Conservation (phyloP, 257 asterid genomes). For the Penstemon newberryi region DNA sequence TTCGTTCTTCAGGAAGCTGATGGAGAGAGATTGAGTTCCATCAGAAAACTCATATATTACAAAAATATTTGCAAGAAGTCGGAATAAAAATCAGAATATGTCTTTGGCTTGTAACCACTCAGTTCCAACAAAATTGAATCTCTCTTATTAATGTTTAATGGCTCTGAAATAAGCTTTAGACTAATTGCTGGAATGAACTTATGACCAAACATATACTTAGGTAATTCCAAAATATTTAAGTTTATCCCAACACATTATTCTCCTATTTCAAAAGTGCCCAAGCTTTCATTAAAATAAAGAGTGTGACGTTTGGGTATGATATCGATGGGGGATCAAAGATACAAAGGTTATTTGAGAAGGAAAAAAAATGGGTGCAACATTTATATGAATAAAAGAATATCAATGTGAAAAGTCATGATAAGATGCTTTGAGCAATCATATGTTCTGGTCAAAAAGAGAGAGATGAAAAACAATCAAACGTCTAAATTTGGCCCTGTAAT, state of each 20-base stretch:
- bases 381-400: too few relatives aligned
- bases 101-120: slow-evolving; percentile 14
- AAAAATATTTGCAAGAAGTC: neutral
- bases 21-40: slow-evolving; percentile 16
- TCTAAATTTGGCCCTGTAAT: too few relatives aligned
- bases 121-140: slow-evolving; percentile 15
- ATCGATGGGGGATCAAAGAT: neutral
- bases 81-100: slow-evolving; percentile 10
- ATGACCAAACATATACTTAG: neutral
- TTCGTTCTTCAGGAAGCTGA: slow-evolving; percentile 86
- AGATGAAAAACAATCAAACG: too few relatives aligned
- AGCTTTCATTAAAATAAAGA: neutral
- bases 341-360: too few relatives aligned
- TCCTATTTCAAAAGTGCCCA: slow-evolving; percentile 9
- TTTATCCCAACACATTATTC: neutral
- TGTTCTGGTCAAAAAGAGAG: too few relatives aligned
- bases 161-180: slow-evolving; percentile 17
- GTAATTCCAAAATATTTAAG: slow-evolving; percentile 6
- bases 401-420: too few relatives aligned
- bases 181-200: neutral
- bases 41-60: slow-evolving; percentile 22
- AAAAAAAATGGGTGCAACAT: too few relatives aligned
- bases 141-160: slow-evolving; percentile 2
- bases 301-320: neutral
- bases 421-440: too few relatives aligned